Base-by-base conservation (phyloP, 1,284 basidiomycete species). In the Melanopsichium pennsylvanicum region DNA sequence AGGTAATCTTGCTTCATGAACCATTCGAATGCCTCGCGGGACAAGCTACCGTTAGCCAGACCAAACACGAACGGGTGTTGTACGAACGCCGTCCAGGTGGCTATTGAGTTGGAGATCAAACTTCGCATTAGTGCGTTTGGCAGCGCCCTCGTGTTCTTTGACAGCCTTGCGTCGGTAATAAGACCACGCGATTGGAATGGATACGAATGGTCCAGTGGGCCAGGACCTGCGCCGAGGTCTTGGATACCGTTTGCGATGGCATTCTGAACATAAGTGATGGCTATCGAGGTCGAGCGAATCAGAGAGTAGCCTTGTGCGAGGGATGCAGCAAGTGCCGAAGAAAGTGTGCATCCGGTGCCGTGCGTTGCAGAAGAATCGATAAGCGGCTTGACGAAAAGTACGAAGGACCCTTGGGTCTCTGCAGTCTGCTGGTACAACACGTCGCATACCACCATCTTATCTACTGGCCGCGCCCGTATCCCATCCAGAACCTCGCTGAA, bases 281-380 rank as follows among this genome's bases (percentile, higher is more conserved):
- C 92, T 11, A 81, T 76, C 13, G 83, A 80, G 0, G 87, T 85
- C 0, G 90, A 89, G 11, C 87, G 85, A 1, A 82, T 77, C 22
- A 90, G 87, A 88, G 71, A 78, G 71, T 75, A 70, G 31, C 88
- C 88, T 32, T 84, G 83, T 0, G 86, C 88, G 12, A 93, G 82
- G 19, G 85, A 84, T 44, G 88, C 88, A 2, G 90, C 88, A 13
- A 96, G 85, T 0, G 92, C 91, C 0, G 93, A 88, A 33, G 89
- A 90, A 9, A 97, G 84, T 0, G 94, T 97, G 80, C 93, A 97
- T 2, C 94, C 94, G 0, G 94, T 97, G 1, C 94, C 94, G 77
- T 97, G 94, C 0, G 93, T 79, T 4, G 72, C 69, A 3, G 26
- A 47, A 0, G 74, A 61, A 6, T 39, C 36, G 3, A 78, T 37